Percentiles rank a stretch among this genome's conserved stretches.
Conservation (phyloP, 768 basidiomycete species). For the Serendipita sp. region DNA sequence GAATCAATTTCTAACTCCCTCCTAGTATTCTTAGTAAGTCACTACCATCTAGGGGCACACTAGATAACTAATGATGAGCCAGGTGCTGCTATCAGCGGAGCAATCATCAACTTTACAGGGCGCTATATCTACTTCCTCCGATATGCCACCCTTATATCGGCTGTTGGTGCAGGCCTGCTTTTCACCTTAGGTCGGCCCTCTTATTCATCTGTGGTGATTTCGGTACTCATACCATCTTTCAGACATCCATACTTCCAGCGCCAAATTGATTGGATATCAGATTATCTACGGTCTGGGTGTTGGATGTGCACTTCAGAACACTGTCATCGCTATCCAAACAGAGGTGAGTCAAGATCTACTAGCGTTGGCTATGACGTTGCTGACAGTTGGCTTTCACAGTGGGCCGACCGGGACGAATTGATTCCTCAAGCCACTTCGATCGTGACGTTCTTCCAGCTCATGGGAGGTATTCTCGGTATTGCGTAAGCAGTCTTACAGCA, state of each 20-base stretch:
- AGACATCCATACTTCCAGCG: neutral
- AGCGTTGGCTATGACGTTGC: too few species aligned
- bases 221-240: neutral
- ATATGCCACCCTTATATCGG: slow-evolving; percentile 18
- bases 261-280: neutral
- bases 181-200: slow-evolving; percentile 18
- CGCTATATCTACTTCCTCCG: slow-evolving; percentile 21
- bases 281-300: slow-evolving; percentile 13
- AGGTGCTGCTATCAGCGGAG: slow-evolving; percentile 16
- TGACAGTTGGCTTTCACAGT: neutral
- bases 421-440: slow-evolving; percentile 16
- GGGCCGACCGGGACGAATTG: slow-evolving; percentile 11
- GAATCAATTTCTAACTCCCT: neutral
- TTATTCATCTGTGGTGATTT: neutral
- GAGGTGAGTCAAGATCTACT: slow-evolving; percentile 4
- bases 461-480: slow-evolving; percentile 17
- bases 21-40: neutral
- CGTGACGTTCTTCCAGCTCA: slow-evolving; percentile 14
- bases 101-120: slow-evolving; percentile 15
- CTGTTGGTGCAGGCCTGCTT: slow-evolving; percentile 22
- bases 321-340: slow-evolving; percentile 14
- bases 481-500: slow-evolving; percentile 10
- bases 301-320: slow-evolving; percentile 9
- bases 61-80: neutral
- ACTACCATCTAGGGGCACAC: neutral